A percentile compares a stretch with the other conserved stretches of the same genome.
phyloP scores from a whole-genome alignment of 768 basidiomycete genomes.

The Flagelloscypha sp. region DNA sequence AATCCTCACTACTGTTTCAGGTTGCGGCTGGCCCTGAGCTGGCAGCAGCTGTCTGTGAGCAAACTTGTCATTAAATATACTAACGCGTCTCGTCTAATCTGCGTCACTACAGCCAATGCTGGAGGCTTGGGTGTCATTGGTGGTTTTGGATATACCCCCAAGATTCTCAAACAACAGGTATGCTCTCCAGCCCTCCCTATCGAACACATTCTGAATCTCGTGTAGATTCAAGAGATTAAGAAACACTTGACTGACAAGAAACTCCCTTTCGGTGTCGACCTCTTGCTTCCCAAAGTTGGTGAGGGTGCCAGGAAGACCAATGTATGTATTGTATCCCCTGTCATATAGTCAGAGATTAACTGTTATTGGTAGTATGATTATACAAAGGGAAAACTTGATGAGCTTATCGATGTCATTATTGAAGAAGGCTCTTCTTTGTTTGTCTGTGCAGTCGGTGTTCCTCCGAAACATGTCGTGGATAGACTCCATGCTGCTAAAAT shows the following conservation, averaged over 20 bases:
- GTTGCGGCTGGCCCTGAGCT: conserved; percentile 72
- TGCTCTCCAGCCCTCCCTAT: no score
- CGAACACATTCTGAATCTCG: conserved; percentile 12
- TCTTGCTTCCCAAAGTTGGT: conserved; percentile 82
- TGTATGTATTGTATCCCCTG: conserved; percentile 28
- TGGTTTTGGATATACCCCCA: conserved; percentile 80
- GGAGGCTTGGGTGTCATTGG: conserved; percentile 92
- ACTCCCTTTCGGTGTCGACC: conserved; percentile 85
- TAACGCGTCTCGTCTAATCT: no score
- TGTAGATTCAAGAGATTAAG: conserved; percentile 67
- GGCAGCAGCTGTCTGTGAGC: conserved; percentile 86
- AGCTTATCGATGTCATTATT: conserved; percentile 85
- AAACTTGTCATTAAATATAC: no score
- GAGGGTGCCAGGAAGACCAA: conserved; percentile 88
- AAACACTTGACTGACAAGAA: conserved; percentile 62
- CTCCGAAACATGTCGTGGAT: conserved; percentile 73
- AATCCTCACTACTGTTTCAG: conserved; percentile 12
- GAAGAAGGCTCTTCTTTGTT: conserved; percentile 85
- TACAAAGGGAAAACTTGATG: conserved; percentile 77
- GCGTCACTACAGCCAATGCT: no score
- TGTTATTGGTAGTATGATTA: conserved; percentile 62
- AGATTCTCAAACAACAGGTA: conserved; percentile 72
- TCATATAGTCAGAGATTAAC: conserved; percentile 2
- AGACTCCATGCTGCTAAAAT: conserved; percentile 79
- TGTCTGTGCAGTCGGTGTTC: conserved; percentile 87